Evolutionary conservation across 2,329 filamentous ascomycete genomes (phyloP), one percentile per base, ranked within the genome.

Genomic region (Aspergillus udagawae): DNA sequence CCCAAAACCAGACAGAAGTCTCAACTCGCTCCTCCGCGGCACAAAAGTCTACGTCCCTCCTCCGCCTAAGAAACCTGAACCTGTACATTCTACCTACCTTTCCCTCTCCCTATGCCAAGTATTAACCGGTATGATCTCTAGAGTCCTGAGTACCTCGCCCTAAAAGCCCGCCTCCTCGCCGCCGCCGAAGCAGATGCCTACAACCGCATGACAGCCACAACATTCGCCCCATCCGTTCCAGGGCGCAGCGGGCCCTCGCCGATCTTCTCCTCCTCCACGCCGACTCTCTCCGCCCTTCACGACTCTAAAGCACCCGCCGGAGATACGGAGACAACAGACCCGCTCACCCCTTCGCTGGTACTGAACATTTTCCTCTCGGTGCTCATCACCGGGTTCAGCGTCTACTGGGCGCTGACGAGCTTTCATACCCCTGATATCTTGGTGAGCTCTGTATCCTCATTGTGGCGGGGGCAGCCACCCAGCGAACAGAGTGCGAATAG

Each of bases 351-450:
- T 0, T 77, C 75, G 45, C 80, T 97, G 7, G 91, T 97, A 52
- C 82, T 96, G 67, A 99, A 97, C 72, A 91, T 97, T 52, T 77
- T 97, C 42, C 81, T 96, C 53, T 96, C 91, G 52, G 89, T 97
- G 53, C 78, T 93, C 2, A 90, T 92, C 48, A 80, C 78, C n/a
- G 78, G 77, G 25, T 76, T 77, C 54, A 75, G 76, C 28, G 74
- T 77, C 3, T 81, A 77, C 60, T 77, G 75, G 71, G 72, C 74
- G 10, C 61, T 77, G 32, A 70, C 67, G 3, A 70, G 68, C 45
- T 77, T 76, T 54, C 66, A 65, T 12, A 73, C 73, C 42, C 72
- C 75, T 3, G 60, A 64, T 1, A 62, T 72, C 5, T 49, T 75
- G 29, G 54, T 67, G 8, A 52, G 51, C 1, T 57, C 54, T 4